phyloP scores from a whole-genome alignment of 2,329 filamentous ascomycete species.

The Sporothrix humicola region DNA sequence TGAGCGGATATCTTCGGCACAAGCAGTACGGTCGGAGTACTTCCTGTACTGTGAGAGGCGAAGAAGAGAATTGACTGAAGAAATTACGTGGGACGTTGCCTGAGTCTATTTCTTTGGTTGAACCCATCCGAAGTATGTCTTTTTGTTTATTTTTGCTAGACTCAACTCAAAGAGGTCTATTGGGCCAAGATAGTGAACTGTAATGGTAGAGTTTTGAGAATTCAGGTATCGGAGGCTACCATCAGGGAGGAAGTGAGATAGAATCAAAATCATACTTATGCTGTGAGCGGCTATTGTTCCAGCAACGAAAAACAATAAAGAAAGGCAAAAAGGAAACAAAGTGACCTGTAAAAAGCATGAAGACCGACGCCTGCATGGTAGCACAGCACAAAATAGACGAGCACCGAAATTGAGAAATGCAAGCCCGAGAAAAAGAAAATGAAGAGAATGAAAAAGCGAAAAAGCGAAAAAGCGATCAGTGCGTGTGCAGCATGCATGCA shows the following conservation, averaged over 20 bases:
- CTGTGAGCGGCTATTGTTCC: constrained; percentile 23
- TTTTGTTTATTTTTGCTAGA: background rate
- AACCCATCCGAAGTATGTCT: background rate
- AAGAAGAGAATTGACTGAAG: too few species aligned
- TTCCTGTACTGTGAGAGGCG: too few species aligned
- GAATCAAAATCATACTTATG: background rate
- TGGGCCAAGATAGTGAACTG: too few species aligned
- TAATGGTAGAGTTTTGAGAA: too few species aligned
- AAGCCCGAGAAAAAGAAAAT: background rate
- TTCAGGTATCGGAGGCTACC: background rate
- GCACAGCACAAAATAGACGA: background rate
- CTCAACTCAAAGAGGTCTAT: too few species aligned
- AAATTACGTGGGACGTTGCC: too few species aligned
- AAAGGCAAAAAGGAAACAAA: background rate
- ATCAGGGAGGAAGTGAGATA: background rate
- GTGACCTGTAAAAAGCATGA: background rate
- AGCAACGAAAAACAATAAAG: constrained; percentile 9
- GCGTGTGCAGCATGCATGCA: constrained; percentile 26
- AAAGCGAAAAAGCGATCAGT: background rate
- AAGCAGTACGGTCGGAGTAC: too few species aligned
- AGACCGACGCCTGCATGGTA: background rate
- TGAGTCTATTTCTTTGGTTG: too few species aligned
- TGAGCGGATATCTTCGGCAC: too few species aligned
- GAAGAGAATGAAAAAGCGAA: background rate
- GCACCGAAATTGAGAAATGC: background rate